Conservation (phyloP, 2,329 filamentous ascomycete species). For the Bipolaris bicolor region DNA sequence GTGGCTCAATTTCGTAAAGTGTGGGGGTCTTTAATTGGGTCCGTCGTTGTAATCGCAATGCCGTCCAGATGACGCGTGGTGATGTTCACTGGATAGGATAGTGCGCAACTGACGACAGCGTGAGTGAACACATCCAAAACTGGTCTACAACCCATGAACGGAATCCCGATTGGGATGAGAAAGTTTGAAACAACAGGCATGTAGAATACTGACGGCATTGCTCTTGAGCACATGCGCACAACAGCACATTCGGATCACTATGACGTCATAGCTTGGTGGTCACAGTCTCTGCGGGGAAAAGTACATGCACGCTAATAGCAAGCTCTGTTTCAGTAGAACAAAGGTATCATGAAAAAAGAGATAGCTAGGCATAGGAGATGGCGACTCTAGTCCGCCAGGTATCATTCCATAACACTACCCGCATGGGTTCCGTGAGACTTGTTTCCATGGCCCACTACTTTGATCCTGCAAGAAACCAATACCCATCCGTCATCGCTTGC, state of each 20-base stretch:
- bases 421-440: slow-evolving; percentile 27
- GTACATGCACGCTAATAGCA: background rate
- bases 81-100: background rate
- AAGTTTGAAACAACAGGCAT: background rate
- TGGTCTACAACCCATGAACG: slow-evolving; percentile 3
- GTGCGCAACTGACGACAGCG: background rate
- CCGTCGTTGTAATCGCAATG: background rate
- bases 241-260: background rate
- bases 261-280: slow-evolving; percentile 4
- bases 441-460: slow-evolving; percentile 31
- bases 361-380: slow-evolving; percentile 29
- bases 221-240: background rate
- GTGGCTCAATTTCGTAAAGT: background rate
- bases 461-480: slow-evolving; percentile 27
- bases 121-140: slow-evolving; percentile 5
- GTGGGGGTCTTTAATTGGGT: too few species aligned
- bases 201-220: background rate
- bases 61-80: background rate
- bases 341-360: slow-evolving; percentile 17
- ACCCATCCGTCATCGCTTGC: slow-evolving; percentile 20
- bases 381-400: slow-evolving; percentile 45
- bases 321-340: slow-evolving; percentile 1
- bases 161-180: background rate
- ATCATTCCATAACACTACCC: slow-evolving; percentile 44
- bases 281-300: background rate